Evolutionary conservation across 2,329 filamentous ascomycete species (phyloP), one percentile per base, ranked within the genome.

Genomic region (Colletotrichum euphorbiae): DNA sequence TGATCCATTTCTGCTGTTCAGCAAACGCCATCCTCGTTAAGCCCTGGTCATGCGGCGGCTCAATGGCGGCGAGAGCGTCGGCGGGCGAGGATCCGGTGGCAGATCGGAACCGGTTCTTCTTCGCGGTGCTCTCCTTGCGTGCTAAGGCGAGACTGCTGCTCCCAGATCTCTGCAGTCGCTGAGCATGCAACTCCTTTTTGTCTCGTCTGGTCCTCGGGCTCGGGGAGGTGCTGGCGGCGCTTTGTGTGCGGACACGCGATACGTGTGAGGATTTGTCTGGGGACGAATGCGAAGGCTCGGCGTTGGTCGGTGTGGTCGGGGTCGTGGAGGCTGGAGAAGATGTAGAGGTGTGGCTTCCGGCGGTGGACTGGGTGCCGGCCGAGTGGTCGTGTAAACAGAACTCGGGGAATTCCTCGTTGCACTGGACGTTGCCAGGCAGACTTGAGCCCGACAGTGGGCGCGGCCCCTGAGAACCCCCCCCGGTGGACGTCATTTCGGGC

Each of bases 1-100:
- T 89, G 74, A 91, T 86, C 89, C 89, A 91, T 78, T 85, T 84
- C 79, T 90, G 87, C 80, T 90, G 87, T 77, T 89, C 87, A 72
- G 85, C 81, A 78, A 83, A 88, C 66, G 87, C 88, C 89, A 90
- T 91, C 79, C 83, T 90, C 75, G 80, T 80, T 71, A 84, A 78
- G 71, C 79, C 81, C 73, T 81, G 82, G 72, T 86, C 84, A 79
- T 83, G 82, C 75, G 80, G 78, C 73, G 82, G 80, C 75, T 84
- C 81, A 72, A 81, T 74, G 71, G 81, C 79, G 73, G 80, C 77
- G 72, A 84, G 80, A 71, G 80, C 79, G 77, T 81, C 80, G 65
- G 79, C 77, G 72, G 80, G 75, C 73, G 75, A 77, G 60, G 73
- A 73, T 64, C 73, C 74, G 62, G 73, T 77, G 68, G 77, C 74